Conservation (phyloP, 1,139 yeast genomes). For the Kodamaea suecica region DNA sequence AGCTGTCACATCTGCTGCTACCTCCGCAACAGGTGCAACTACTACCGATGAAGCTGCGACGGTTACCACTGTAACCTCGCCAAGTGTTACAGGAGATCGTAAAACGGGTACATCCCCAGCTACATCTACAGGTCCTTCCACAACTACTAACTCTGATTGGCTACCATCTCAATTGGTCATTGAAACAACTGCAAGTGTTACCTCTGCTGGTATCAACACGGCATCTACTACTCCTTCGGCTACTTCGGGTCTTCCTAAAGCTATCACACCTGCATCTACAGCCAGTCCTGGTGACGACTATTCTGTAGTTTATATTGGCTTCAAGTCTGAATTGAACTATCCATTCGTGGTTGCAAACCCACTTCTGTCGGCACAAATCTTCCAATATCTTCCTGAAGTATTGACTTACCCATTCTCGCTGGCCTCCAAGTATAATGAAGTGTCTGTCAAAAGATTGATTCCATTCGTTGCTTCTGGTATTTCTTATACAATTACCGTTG, state of each 20-base stretch:
- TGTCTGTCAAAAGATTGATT: conserved; percentile 58
- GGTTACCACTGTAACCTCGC: conserved; percentile 7
- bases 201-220: conserved; percentile 31
- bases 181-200: conserved; percentile 25
- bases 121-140: conserved; percentile 6
- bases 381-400: conserved; percentile 62
- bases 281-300: conserved; percentile 48
- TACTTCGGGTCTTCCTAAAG: conserved; percentile 63
- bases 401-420: conserved; percentile 51
- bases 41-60: conserved; percentile 13
- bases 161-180: conserved; percentile 48
- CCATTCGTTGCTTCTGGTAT: conserved; percentile 57
- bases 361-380: conserved; percentile 70
- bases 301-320: conserved; percentile 64
- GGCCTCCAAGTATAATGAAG: conserved; percentile 29
- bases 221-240: conserved; percentile 29
- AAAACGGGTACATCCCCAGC: conserved; percentile 1
- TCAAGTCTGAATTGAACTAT: conserved; percentile 63
- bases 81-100: too few species aligned
- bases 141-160: conserved; percentile 35
- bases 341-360: conserved; percentile 68
- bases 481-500: conserved; percentile 66
- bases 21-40: conserved; percentile 22
- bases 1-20: conserved; percentile 16
- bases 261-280: conserved; percentile 55